Evolutionary conservation across 371 early-diverging fungal genomes (phyloP).

Genomic region (Actinomucor elegans): DNA sequence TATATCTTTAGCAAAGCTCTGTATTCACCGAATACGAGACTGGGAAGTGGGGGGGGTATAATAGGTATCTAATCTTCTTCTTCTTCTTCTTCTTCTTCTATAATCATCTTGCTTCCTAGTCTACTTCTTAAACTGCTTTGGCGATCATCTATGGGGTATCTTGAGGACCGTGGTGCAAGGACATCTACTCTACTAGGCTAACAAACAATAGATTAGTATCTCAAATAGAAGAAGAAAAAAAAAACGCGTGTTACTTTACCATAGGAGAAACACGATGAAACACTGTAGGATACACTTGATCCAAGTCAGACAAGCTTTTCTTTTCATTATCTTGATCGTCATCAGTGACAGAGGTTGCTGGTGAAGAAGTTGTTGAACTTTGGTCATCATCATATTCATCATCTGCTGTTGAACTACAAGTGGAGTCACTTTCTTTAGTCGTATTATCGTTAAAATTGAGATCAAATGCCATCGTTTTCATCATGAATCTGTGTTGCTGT

Average conservation of each 20-base stretch:
- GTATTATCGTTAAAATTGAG: background rate
- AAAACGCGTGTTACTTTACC: background rate
- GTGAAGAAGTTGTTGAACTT: conserved; percentile 8
- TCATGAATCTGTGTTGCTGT: background rate
- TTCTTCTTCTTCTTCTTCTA: conserved; percentile 21
- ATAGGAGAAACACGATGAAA: conserved; percentile 9
- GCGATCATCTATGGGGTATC: conserved; percentile 2
- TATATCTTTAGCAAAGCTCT: no score
- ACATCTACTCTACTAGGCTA: conserved; percentile 8
- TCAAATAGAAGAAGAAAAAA: background rate
- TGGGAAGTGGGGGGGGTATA: background rate
- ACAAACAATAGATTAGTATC: background rate
- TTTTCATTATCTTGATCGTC: background rate
- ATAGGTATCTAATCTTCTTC: background rate
- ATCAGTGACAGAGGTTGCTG: conserved; percentile 16
- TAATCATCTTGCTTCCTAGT: conserved; percentile 15
- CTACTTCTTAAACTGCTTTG: conserved; percentile 6
- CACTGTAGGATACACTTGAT: background rate
- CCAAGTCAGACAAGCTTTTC: background rate
- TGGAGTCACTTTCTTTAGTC: conserved; percentile 5
- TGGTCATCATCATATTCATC: conserved; percentile 10
- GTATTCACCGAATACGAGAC: no score
- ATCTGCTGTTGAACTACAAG: conserved; percentile 9
- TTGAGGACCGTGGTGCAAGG: conserved; percentile 3
- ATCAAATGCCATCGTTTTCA: conserved; percentile 1